Base-by-base conservation (phyloP, 371 early-diverging fungal genomes). In the Rhizopus sp. region DNA sequence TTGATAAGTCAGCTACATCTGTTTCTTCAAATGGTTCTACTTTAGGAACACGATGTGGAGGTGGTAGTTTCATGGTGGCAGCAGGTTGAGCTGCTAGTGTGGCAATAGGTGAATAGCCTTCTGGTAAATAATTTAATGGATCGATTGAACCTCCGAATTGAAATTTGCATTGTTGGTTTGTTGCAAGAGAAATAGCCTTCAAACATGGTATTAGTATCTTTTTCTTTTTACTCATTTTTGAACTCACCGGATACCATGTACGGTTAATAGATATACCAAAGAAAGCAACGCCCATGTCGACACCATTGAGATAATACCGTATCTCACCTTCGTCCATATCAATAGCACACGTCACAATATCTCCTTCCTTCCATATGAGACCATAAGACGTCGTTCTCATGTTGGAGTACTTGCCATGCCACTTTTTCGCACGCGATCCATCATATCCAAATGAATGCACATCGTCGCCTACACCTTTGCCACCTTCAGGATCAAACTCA, bases 401-500 rank as follows among this genome's bases (percentile, higher is more conserved):
- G 40, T 35, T 56, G 2, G 50, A 53, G 38, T 61, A 57, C 9
- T 60, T 63, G 0, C 83, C 89, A 65, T 91, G 87, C 92, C 92
- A 91, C 56, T 83, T 85, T 53, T 83, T 83, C 13, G 63, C 59
- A 9, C 92, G 75, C 38, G 75, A 60, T 0, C 90, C 90, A 63
- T 91, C 92, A 49, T 77, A 87, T 1, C 89, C 84, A 60, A 90
- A 91, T 0, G 89, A 89, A 53, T 78, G 45, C 3, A 56, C 65
- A 61, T 88, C 82, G 55, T 91, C 90, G 6, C 90, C 90, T 15
- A 92, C 85, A 12, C 90, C 92, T 13, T 71, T 77, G 13, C 92
- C 92, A 6, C 80, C 84, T 59, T 89, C 87, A 0, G 89, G 78
- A 59, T 90, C 86, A 49, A 84, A 83, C 4, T 53, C 52, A 50